Evolutionary conservation across 805 yeast genomes (phyloP), one percentile per base, ranked within the genome.

Genomic region (Pichia membranifaciens): DNA sequence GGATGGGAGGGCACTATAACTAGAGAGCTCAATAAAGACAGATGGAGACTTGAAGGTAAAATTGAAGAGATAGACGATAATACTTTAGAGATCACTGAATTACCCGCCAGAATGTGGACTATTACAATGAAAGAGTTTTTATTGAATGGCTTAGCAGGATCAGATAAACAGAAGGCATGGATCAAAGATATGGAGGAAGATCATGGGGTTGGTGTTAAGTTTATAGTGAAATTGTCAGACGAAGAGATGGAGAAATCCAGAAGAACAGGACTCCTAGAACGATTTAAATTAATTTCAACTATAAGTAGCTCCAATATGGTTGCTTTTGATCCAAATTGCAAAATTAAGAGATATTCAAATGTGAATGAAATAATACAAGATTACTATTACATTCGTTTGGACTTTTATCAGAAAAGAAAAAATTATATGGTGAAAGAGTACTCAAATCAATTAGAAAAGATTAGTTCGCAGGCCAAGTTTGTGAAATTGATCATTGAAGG

Each of bases 181-280:
- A 88, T 91, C 51, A 90, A 87, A 56, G 97, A 91, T 65, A 79
- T 90, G 82, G 88, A 84, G 55, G 99, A 93, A 61, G 96, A 91
- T 63, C 99, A 93, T 65, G 86, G 88, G 16, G 73, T 79, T 48
- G 84, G 82, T 36, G 82, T 93, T 53, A 79, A 82, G 51, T 93
- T 93, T 59, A 79, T 87, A 23, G 78, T 93, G 25, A 87, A 80
- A 32, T 68, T 93, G 53, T 69, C 81, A 10, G 76, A 74, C 45
- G 91, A 82, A 41, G 96, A 91, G 61, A 91, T 93, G 98, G 74
- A 68, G 21, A 86, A 87, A 57, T 76, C 96, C 0, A 70, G 74
- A 51, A 72, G 73, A 44, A 76, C 84, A 21, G 99, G 99, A 0
- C 72, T 88, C 46, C 76, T 86, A 57, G 95, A 88, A 59, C 74